Base-by-base conservation (phyloP, 352 stramenopile species). In the Phytophthora citrophthora region DNA sequence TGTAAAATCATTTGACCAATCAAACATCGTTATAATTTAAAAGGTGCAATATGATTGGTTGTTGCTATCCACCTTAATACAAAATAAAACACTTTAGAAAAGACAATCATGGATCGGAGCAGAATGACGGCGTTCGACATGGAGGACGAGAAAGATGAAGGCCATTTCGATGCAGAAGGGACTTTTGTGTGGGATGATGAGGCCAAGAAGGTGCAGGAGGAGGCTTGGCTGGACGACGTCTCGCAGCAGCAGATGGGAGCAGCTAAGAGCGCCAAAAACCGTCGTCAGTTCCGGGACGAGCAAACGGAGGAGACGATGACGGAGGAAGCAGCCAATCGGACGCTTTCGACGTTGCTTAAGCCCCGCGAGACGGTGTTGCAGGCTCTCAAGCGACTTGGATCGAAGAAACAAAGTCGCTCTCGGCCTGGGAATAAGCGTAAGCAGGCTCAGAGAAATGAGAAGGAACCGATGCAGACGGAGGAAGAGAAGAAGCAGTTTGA, bases 101-200 rank as follows among this genome's bases (percentile, higher is more conserved):
- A 40, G 39, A n/a, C 27, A 38, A 8, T 3, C 15, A 32, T 24
- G 5, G 76, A 71, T 43, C 65, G 56, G 49, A 77, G 69, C 15
- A 83, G 79, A 4, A 72, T 94, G 66, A 95, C 87, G 15, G 66
- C 77, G 51, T 95, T 95, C 72, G 76, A 95, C 53, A 88, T 95
- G 79, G 74, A 93, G 26, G 87, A 95, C 57, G 87, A 95, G 64
- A 82, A 90, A 50, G 87, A 95, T 39, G 87, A 95, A 43, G 87
- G 87, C 36, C 79, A 93, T 61, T 95, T 95, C 54, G 87, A 95
- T 68, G 79, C 81, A 12, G 65, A 76, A 23, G 87, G 83, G 50
- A 88, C 91, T 58, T 95, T 93, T 52, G 76, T 94, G 29, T 95
- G 87, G 87, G 83, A 89, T 61, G 81, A 86, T 3, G 84, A 91